Evolutionary conservation across 768 basidiomycete genomes (phyloP).

Genomic region (Pulveroboletus sp.): DNA sequence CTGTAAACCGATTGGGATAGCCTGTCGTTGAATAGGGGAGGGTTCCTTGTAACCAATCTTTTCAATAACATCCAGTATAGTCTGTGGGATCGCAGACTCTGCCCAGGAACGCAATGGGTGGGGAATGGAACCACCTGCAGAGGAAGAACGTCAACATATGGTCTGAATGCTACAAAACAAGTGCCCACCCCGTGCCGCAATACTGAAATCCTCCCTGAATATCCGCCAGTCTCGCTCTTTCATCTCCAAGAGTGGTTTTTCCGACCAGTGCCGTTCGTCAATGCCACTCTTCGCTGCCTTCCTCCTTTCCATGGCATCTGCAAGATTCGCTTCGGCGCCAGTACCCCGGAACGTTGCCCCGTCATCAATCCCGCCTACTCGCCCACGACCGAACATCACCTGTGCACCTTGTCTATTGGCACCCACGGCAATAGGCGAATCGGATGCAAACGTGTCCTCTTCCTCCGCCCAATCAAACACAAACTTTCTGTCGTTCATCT

Average conservation of each 20-base stretch:
- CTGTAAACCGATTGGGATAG: slow-evolving; percentile 97
- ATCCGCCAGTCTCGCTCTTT: slow-evolving; percentile 99
- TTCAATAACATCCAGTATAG: slow-evolving; percentile 80
- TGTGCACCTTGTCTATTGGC: slow-evolving; percentile 75
- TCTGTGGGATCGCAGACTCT: slow-evolving; percentile 77
- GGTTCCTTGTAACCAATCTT: slow-evolving; percentile 96
- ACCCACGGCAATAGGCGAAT: slow-evolving; percentile 68
- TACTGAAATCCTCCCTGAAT: slow-evolving; percentile 97
- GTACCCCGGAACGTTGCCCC: slow-evolving; percentile 36
- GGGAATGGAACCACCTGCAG: slow-evolving; percentile 83
- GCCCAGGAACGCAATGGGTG: slow-evolving; percentile 90
- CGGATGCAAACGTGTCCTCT: slow-evolving; percentile 86
- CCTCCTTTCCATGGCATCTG: slow-evolving; percentile 78
- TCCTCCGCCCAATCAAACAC: slow-evolving; percentile 99
- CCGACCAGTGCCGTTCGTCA: slow-evolving; percentile 97
- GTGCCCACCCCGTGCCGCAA: slow-evolving; percentile 76
- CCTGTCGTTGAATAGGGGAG: slow-evolving; percentile 94
- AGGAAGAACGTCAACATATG: background rate
- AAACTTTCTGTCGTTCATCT: slow-evolving; percentile 94
- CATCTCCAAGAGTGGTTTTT: slow-evolving; percentile 87
- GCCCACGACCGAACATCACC: slow-evolving; percentile 84
- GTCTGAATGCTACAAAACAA: background rate
- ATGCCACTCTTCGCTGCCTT: slow-evolving; percentile 75
- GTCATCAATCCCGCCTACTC: slow-evolving; percentile 84
- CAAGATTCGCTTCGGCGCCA: slow-evolving; percentile 50